Evolutionary conservation across 768 basidiomycete genomes (phyloP), one percentile per base, ranked within the genome.

Genomic region (Boletus reticuloceps): DNA sequence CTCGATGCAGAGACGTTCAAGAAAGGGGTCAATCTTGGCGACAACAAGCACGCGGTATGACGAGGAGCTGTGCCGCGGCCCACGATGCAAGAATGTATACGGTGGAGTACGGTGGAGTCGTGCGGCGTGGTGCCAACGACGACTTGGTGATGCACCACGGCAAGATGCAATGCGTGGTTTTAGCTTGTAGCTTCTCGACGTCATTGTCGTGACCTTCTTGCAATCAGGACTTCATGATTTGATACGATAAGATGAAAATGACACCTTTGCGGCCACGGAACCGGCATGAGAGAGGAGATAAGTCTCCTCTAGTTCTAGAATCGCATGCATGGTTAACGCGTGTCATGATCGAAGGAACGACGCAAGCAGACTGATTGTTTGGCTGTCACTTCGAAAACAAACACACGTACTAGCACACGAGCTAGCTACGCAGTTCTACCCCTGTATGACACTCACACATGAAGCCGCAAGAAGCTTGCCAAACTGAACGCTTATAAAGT

Each of bases 401-500:
- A 58, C 42, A 62, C 48, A 64, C 59, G 62, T 63, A 66, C 53
- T 53, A 51, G 8, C 3, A 37, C 51, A 59, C 38, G 50, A 52
- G 31, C 22, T 32, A 27, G 13, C 34, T 44, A 17, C 7, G 9
- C 5, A n/a, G 32, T 38, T 43, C 38, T 43, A 22, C 55, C 46
- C 54, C 44, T 52, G 50, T 53, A 38, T 20, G 22, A 62, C 4
- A 16, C 14, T 25, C 54, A 41, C 25, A 43, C 38, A 37, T 17
- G 47, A 47, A 46, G 43, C 55, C 62, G 58, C 65, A 65, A 53
- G 64, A 55, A 61, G 59, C 65, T 20, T 59, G 59, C 57, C 59
- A 51, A 54, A 58, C 47, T 39, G 31, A 58, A 55, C 19, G 13
- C 31, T 38, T 9, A 25, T 37, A 43, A 40, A 42, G 46, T 31